Percentiles rank a stretch among this genome's conserved stretches.
These are phyloP conservation scores for Pleurotus giganteus DNA, from an alignment of 768 basidiomycete genomes.

Conservation along the genomic window DNA sequence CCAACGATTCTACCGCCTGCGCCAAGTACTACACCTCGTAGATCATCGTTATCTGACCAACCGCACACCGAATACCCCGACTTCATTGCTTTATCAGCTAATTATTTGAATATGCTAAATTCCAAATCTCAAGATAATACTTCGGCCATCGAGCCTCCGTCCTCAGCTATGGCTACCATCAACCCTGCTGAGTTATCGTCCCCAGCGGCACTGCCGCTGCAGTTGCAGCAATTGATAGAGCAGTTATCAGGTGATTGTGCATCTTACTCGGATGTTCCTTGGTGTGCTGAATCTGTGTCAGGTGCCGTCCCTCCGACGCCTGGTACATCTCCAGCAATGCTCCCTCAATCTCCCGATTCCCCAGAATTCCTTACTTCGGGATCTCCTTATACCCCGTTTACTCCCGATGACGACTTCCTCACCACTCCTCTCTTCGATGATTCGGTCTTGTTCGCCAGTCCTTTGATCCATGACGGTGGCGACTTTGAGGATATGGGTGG, in stretches of 20 bases:
- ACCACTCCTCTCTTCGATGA: slow-evolving; percentile 32
- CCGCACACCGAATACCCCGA: slow-evolving; percentile 30
- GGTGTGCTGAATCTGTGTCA: background rate
- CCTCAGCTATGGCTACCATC: slow-evolving; percentile 23
- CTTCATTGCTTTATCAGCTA: slow-evolving; percentile 49
- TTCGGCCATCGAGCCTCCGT: slow-evolving; percentile 26
- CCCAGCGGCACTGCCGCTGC: slow-evolving; percentile 13
- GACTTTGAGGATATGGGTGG: no score
- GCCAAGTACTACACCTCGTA: slow-evolving; percentile 56
- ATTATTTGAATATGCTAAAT: slow-evolving; percentile 70
- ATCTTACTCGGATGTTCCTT: no score
- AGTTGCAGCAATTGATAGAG: slow-evolving; percentile 14
- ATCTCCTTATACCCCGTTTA: slow-evolving; percentile 26
- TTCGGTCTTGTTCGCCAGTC: slow-evolving; percentile 23
- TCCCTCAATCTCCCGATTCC: slow-evolving; percentile 22
- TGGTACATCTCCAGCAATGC: slow-evolving; percentile 19
- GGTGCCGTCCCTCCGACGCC: slow-evolving; percentile 1
- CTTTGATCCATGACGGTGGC: slow-evolving; percentile 15
- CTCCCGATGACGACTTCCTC: slow-evolving; percentile 35
- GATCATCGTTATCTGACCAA: slow-evolving; percentile 37
- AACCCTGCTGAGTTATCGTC: slow-evolving; percentile 23
- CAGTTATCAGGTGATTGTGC: no score
- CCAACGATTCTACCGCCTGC: slow-evolving; percentile 68
- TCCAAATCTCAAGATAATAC: slow-evolving; percentile 42
- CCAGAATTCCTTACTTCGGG: slow-evolving; percentile 32